phyloP scores from a whole-genome alignment of 2,329 filamentous ascomycete genomes.

The Neopestalotiopsis sp. region DNA sequence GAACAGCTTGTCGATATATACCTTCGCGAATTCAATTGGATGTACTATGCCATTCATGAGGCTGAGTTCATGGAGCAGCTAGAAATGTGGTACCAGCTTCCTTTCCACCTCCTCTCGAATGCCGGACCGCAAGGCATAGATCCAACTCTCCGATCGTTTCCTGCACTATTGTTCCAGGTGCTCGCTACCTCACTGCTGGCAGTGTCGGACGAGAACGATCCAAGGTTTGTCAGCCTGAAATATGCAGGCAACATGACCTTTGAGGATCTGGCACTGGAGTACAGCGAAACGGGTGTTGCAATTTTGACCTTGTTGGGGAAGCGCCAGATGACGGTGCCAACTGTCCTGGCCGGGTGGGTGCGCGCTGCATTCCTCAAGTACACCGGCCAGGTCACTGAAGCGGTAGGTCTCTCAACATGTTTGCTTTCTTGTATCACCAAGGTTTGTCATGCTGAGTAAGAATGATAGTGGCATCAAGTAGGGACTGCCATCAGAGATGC shows the following conservation, averaged over 20 bases:
- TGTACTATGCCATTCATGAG: conserved; percentile 62
- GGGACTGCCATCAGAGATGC: conserved; percentile 64
- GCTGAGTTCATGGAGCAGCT: conserved; percentile 57
- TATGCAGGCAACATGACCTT: conserved; percentile 65
- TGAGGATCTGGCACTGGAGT: conserved; percentile 65
- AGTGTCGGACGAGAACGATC: conserved; percentile 52
- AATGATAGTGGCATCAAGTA: conserved; percentile 58
- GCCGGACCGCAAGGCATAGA: conserved; percentile 56
- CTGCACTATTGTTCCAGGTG: conserved; percentile 65
- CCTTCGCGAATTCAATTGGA: conserved; percentile 64
- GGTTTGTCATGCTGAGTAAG: conserved; percentile 22
- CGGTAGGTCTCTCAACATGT: conserved; percentile 42
- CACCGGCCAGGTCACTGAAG: conserved; percentile 62
- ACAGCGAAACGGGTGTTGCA: conserved; percentile 62
- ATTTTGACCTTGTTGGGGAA: conserved; percentile 63
- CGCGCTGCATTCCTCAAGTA: conserved; percentile 64
- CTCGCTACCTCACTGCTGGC: conserved; percentile 60
- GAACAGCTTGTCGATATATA: conserved; percentile 61
- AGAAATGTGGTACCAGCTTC: conserved; percentile 58
- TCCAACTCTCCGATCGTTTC: conserved; percentile 60
- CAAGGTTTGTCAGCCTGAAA: conserved; percentile 61
- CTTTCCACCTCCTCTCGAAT: conserved; percentile 56
- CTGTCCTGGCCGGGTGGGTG: conserved; percentile 63
- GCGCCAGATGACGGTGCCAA: conserved; percentile 59
- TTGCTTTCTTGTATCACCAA: not conserved